Conservation (phyloP, 2,329 filamentous ascomycete species). For the Ophiobolus disseminans region DNA sequence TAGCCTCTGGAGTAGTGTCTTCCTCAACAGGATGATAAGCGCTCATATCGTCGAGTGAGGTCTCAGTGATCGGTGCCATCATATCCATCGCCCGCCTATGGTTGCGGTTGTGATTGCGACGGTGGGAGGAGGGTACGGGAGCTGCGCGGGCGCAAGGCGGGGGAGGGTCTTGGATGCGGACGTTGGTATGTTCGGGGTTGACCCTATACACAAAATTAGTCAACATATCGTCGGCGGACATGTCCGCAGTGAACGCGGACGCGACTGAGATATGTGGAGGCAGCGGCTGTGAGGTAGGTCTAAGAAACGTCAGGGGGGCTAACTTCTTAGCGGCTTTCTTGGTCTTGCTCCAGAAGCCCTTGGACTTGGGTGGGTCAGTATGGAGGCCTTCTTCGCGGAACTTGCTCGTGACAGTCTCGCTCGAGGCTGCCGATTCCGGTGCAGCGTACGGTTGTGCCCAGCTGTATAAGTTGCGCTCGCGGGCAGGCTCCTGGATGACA, state of each 20-base stretch:
- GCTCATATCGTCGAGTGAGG: slow-evolving; percentile 23
- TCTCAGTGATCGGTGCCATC: slow-evolving; percentile 37
- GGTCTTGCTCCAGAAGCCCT: slow-evolving; percentile 9
- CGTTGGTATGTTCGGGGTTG: slow-evolving; percentile 3
- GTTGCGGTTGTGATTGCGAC: slow-evolving; percentile 6
- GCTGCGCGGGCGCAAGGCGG: neutral
- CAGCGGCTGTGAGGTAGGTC: neutral
- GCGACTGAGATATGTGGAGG: too few species aligned
- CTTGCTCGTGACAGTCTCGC: slow-evolving; percentile 8
- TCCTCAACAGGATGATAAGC: slow-evolving; percentile 17
- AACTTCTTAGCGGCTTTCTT: slow-evolving; percentile 23
- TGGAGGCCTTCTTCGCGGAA: slow-evolving; percentile 19
- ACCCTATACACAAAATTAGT: slow-evolving; percentile 15
- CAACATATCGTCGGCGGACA: too few species aligned
- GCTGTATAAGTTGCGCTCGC: slow-evolving; percentile 6
- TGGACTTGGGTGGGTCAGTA: slow-evolving; percentile 11
- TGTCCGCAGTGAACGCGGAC: too few species aligned
- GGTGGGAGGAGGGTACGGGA: neutral
- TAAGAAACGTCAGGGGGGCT: neutral
- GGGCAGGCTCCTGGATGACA: neutral
- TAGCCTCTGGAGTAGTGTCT: slow-evolving; percentile 21
- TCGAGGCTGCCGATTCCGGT: slow-evolving; percentile 4
- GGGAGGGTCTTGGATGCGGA: neutral
- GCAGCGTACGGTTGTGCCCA: neutral
- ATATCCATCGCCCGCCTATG: slow-evolving; percentile 21